These are phyloP conservation scores for Colletotrichum incanum DNA, from an alignment of 2,329 filamentous ascomycete species.

Conservation along the genomic window DNA sequence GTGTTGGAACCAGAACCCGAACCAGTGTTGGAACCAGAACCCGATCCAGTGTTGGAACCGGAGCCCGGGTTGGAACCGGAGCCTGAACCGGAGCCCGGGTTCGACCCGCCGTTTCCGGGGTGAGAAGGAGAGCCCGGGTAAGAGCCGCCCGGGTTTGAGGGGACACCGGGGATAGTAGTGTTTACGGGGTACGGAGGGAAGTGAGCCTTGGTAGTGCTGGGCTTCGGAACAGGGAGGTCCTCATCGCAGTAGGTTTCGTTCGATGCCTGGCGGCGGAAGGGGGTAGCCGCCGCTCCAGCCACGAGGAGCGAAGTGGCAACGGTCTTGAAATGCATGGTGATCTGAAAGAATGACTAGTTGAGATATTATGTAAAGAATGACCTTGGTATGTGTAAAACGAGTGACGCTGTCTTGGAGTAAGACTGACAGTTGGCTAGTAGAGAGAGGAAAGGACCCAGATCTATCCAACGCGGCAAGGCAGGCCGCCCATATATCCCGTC, in stretches of 20 bases:
- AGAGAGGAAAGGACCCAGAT: not conserved
- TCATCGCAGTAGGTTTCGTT: conserved; percentile 40
- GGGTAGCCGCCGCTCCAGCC: conserved; percentile 39
- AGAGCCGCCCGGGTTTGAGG: conserved; percentile 21
- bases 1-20: not conserved
- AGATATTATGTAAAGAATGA: conserved; percentile 31
- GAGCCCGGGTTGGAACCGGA: conserved; percentile 2
- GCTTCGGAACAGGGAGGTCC: conserved; percentile 18
- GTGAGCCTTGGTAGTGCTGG: conserved; percentile 24
- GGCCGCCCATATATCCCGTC: conserved; percentile 37
- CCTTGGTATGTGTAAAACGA: conserved; percentile 28
- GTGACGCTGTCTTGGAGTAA: conserved; percentile 30
- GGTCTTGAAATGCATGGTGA: conserved; percentile 40
- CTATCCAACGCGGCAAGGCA: not conserved
- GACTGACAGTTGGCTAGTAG: conserved; percentile 16
- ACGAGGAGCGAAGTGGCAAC: conserved; percentile 39
- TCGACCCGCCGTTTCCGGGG: conserved; percentile 9
- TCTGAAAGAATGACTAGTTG: conserved; percentile 8
- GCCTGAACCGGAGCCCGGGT: not conserved
- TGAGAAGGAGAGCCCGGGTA: conserved; percentile 3
- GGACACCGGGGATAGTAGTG: conserved; percentile 33
- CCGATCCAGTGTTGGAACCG: not conserved
- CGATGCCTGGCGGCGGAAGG: conserved; percentile 35
- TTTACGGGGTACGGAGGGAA: conserved; percentile 33
- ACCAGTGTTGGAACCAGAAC: not conserved